Conservation (phyloP, 768 basidiomycete species). For the Pulveroboletus sp. region DNA sequence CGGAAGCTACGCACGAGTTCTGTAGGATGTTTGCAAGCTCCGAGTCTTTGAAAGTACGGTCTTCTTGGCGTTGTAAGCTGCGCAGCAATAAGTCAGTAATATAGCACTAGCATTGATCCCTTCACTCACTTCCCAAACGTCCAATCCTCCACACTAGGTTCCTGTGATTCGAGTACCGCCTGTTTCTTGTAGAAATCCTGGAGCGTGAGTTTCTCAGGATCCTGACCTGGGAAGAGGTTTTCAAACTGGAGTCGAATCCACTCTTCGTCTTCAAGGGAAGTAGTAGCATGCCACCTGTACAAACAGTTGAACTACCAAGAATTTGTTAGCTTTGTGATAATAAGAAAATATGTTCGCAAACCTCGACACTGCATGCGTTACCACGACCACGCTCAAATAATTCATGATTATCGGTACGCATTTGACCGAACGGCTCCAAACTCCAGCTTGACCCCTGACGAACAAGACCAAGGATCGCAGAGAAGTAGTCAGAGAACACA, state of each 20-base stretch:
- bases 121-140: conserved; percentile 56
- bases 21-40: conserved; percentile 68
- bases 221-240: conserved; percentile 52
- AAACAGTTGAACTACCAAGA: conserved; percentile 70
- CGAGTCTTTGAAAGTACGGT: conserved; percentile 62
- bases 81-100: conserved; percentile 3
- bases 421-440: conserved; percentile 73
- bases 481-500: conserved; percentile 85
- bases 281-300: conserved; percentile 85
- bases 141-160: conserved; percentile 58
- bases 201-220: conserved; percentile 43
- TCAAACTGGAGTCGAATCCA: conserved; percentile 57
- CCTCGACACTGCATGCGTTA: conserved; percentile 82
- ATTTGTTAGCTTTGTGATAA: not conserved
- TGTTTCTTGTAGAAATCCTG: conserved; percentile 53
- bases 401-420: conserved; percentile 58
- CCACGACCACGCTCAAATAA: conserved; percentile 78
- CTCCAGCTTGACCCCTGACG: conserved; percentile 76
- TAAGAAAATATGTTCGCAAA: conserved; percentile 24
- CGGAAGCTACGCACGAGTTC: conserved; percentile 50
- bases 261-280: conserved; percentile 65
- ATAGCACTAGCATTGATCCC: not conserved
- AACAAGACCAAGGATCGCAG: conserved; percentile 74
- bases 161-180: conserved; percentile 34
- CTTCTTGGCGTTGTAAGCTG: conserved; percentile 59